A percentile compares a stretch with the other conserved stretches of the same genome.
Evolutionary conservation across 306 rosid genomes (phyloP).

Genomic region (Prunus padus): DNA sequence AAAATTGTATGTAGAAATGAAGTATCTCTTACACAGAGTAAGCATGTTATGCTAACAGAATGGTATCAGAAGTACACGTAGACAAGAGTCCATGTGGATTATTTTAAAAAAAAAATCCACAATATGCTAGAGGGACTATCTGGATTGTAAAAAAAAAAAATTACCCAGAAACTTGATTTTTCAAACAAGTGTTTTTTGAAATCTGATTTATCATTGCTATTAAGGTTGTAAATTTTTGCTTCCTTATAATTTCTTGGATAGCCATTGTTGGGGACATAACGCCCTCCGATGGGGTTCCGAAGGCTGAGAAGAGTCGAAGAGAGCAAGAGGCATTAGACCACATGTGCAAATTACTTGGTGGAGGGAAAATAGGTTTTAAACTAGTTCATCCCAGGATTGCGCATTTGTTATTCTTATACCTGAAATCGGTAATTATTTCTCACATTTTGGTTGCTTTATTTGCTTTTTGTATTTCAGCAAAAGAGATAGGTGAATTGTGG

Average conservation of each 20-base stretch:
- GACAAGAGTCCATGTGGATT: neutral
- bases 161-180: neutral
- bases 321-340: slow-evolving; percentile 79
- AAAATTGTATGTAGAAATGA: no score
- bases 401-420: slow-evolving; percentile 1
- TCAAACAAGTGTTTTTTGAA: neutral
- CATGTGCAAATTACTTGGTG: slow-evolving; percentile 93
- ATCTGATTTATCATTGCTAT: neutral
- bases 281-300: slow-evolving; percentile 78
- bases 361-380: slow-evolving; percentile 69
- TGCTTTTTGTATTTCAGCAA: slow-evolving; percentile 44
- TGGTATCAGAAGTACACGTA: neutral
- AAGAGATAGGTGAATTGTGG: slow-evolving; percentile 82
- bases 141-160: neutral
- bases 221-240: slow-evolving; percentile 10
- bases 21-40: neutral
- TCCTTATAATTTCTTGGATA: slow-evolving; percentile 25
- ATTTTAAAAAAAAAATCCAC: no score
- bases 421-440: slow-evolving; percentile 17
- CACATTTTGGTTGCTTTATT: slow-evolving; percentile 18
- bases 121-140: neutral
- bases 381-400: neutral
- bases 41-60: neutral
- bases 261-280: slow-evolving; percentile 97
- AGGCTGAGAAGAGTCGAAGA: slow-evolving; percentile 62